A percentile compares a stretch with the other conserved stretches of the same genome.
These are phyloP conservation scores for Brasenia schreberi DNA, from an alignment of 164 flowering plant species.

Conservation along the genomic window DNA sequence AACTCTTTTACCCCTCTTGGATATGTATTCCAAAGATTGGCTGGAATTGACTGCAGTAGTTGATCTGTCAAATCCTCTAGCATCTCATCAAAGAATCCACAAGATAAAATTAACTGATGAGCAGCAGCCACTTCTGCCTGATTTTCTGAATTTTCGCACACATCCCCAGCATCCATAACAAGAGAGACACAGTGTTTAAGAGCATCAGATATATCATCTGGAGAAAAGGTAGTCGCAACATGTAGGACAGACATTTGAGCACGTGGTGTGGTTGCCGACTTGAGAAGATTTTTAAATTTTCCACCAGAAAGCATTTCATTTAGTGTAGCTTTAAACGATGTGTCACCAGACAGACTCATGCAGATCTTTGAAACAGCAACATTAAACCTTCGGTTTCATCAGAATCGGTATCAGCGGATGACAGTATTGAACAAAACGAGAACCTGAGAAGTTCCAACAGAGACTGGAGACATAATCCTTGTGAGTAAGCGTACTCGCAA, in stretches of 20 bases:
- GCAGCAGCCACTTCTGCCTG: slow-evolving; percentile 71
- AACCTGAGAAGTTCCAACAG: slow-evolving; percentile 48
- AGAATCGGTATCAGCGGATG: slow-evolving; percentile 26
- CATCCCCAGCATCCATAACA: slow-evolving; percentile 34
- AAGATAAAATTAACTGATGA: slow-evolving; percentile 54
- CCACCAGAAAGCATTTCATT: slow-evolving; percentile 41
- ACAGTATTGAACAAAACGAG: slow-evolving; percentile 25
- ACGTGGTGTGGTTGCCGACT: slow-evolving; percentile 30
- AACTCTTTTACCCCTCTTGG: slow-evolving; percentile 22
- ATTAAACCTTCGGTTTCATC: slow-evolving; percentile 48
- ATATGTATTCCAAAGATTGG: slow-evolving; percentile 37
- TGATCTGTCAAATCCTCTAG: slow-evolving; percentile 31
- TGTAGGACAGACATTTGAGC: slow-evolving; percentile 53
- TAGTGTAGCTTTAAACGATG: slow-evolving; percentile 26
- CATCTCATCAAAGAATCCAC: slow-evolving; percentile 49
- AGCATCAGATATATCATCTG: slow-evolving; percentile 33
- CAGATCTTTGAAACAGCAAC: slow-evolving; percentile 50
- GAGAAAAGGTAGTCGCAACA: slow-evolving; percentile 39
- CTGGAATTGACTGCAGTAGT: slow-evolving; percentile 42
- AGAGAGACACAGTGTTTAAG: slow-evolving; percentile 38
- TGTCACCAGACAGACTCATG: slow-evolving; percentile 29
- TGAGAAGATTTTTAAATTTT: slow-evolving; percentile 44
- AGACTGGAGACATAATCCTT: slow-evolving; percentile 61
- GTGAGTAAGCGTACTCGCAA: slow-evolving; percentile 53
- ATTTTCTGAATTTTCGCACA: slow-evolving; percentile 41